Conservation (phyloP, 345 rosid species). For the Ceriops tagal region DNA sequence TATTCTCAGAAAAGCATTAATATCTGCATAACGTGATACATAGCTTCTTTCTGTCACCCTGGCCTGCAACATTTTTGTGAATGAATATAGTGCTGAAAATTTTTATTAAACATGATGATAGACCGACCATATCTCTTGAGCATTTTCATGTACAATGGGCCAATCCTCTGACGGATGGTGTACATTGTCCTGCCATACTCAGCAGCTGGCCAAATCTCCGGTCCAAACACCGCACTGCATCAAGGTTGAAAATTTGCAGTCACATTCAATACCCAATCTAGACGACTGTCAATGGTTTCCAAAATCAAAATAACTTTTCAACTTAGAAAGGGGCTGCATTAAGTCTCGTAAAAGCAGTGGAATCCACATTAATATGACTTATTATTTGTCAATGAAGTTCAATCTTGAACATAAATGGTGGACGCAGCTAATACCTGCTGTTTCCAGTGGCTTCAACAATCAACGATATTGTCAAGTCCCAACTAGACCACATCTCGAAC, state of each 20-base stretch:
- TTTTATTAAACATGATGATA: background rate
- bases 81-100: background rate
- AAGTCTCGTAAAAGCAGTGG: too few species aligned
- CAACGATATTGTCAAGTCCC: too few species aligned
- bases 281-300: background rate
- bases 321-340: background rate
- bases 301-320: background rate
- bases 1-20: background rate
- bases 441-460: too few species aligned
- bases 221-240: constrained; percentile 97
- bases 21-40: background rate
- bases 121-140: constrained; percentile 72
- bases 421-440: too few species aligned
- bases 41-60: background rate
- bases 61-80: background rate
- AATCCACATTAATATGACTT: too few species aligned
- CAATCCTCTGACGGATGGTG: constrained; percentile 87
- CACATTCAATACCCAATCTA: constrained; percentile 17
- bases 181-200: constrained; percentile 98
- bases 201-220: constrained; percentile 98
- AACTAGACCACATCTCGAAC: too few species aligned
- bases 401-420: too few species aligned
- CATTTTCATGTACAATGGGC: constrained; percentile 89
- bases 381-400: too few species aligned
- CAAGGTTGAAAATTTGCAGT: constrained; percentile 31